A percentile compares a stretch with the other conserved stretches of the same genome.
These are phyloP conservation scores for Kingdonia uniflora DNA, from an alignment of 164 flowering plant genomes.

Conservation along the genomic window DNA sequence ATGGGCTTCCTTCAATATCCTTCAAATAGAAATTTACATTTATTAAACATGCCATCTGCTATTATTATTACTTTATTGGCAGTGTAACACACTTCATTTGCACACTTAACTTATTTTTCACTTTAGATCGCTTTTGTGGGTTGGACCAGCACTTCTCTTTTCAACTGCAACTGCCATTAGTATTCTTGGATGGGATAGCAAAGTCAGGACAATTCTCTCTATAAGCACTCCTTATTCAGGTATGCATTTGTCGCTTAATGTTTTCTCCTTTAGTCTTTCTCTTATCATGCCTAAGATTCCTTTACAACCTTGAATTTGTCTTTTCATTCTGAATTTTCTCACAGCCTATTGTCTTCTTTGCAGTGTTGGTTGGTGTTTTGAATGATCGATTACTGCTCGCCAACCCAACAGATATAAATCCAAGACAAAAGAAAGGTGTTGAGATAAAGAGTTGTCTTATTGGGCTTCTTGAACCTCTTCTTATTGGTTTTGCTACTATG, in stretches of 20 bases:
- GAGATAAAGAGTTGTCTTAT: conserved; percentile 91
- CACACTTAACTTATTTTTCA: conserved; percentile 44
- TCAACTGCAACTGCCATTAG: conserved; percentile 77
- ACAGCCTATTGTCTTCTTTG: conserved; percentile 10
- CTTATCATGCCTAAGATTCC: too few species aligned
- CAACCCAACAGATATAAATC: conserved; percentile 76
- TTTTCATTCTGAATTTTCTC: too few species aligned
- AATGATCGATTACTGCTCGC: conserved; percentile 90
- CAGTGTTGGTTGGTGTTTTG: conserved; percentile 89
- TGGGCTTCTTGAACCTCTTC: conserved; percentile 98
- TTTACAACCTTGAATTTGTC: too few species aligned
- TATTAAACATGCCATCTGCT: conserved; percentile 4
- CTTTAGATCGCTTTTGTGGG: conserved; percentile 97
- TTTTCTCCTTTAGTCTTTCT: too few species aligned
- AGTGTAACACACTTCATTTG: conserved; percentile 2
- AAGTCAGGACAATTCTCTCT: conserved; percentile 82
- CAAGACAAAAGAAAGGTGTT: conserved; percentile 80
- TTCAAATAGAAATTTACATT: conserved; percentile 8
- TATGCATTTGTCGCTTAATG: conserved; percentile 12
- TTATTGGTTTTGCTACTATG: conserved; percentile 95
- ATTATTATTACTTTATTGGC: conserved; percentile 2
- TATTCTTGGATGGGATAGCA: conserved; percentile 97
- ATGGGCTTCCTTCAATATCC: conserved; percentile 99
- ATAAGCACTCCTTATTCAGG: conserved; percentile 82
- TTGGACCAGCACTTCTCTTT: conserved; percentile 97